Conservation (phyloP, 2,329 filamentous ascomycete genomes). For the Phialophora expanda region DNA sequence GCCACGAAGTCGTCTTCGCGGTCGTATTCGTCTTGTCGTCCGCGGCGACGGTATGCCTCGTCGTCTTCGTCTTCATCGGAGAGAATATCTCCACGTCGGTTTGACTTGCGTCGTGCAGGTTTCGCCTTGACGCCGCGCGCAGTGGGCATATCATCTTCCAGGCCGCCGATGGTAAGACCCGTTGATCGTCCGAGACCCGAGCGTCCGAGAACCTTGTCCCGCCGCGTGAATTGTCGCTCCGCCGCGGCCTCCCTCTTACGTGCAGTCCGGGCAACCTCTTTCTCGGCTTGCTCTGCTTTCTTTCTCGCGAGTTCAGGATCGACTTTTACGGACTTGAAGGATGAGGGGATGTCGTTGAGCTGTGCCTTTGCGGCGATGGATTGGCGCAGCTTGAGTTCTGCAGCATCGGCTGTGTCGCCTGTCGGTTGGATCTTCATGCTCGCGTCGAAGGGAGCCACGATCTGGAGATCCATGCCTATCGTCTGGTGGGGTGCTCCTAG, state of each 20-base stretch:
- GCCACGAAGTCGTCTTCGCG: constrained; percentile 79
- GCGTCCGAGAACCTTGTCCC: constrained; percentile 53
- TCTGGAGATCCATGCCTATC: constrained; percentile 62
- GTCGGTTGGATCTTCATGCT: constrained; percentile 63
- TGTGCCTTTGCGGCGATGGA: constrained; percentile 63
- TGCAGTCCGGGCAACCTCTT: constrained; percentile 60
- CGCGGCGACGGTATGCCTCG: constrained; percentile 51
- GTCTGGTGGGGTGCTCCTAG: constrained; percentile 63
- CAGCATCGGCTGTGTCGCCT: constrained; percentile 62
- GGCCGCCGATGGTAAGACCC: constrained; percentile 61
- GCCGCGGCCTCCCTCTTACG: constrained; percentile 62
- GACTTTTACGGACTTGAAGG: constrained; percentile 53
- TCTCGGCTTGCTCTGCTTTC: constrained; percentile 64
- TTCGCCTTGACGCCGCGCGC: constrained; percentile 45
- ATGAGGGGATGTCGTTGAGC: constrained; percentile 53
- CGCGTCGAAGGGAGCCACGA: constrained; percentile 68
- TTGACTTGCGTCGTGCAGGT: constrained; percentile 47
- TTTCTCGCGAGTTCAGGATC: constrained; percentile 67
- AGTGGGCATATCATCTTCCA: constrained; percentile 61
- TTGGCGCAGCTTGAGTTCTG: constrained; percentile 66
- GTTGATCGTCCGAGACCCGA: constrained; percentile 51
- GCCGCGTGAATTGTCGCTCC: constrained; percentile 60
- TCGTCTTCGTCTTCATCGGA: constrained; percentile 56
- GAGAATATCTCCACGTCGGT: constrained; percentile 56
- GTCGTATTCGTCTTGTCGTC: constrained; percentile 80